Conservation (phyloP, 495 filamentous ascomycete genomes). For the Penicillium longicatenatum region DNA sequence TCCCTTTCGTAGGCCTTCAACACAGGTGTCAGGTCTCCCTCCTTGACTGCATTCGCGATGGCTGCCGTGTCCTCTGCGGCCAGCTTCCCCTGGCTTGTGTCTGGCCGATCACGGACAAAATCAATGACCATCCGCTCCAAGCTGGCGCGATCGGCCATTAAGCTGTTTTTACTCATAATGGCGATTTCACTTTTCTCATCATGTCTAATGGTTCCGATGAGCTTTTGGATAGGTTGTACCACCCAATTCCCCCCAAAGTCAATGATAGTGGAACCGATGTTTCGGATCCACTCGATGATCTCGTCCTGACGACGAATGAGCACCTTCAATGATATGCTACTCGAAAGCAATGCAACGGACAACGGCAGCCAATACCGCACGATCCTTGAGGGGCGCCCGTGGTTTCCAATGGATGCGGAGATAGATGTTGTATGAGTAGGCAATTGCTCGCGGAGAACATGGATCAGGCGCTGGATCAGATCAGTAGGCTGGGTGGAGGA, state of each 20-base stretch:
- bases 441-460: constrained; percentile 60
- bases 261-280: constrained; percentile 71
- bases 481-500: constrained; percentile 46
- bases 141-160: constrained; percentile 85
- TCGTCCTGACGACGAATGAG: constrained; percentile 69
- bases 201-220: constrained; percentile 90
- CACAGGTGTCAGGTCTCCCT: constrained; percentile 91
- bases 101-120: constrained; percentile 79
- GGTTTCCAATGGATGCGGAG: constrained; percentile 44
- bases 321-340: constrained; percentile 78
- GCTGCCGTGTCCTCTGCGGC: constrained; percentile 61
- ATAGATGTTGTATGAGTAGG: constrained; percentile 61
- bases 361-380: constrained; percentile 88
- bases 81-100: constrained; percentile 46
- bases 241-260: constrained; percentile 98
- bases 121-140: constrained; percentile 97
- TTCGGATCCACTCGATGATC: constrained; percentile 72
- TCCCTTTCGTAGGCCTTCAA: constrained; percentile 89
- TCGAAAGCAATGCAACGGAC: constrained; percentile 63
- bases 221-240: constrained; percentile 74
- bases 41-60: constrained; percentile 74
- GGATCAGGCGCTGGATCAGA: constrained; percentile 66
- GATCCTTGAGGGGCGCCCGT: constrained; percentile 75
- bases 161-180: constrained; percentile 88
- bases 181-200: constrained; percentile 89